Evolutionary conservation across 2,329 filamentous ascomycete genomes (phyloP).

Genomic region (Fusarium concolor): DNA sequence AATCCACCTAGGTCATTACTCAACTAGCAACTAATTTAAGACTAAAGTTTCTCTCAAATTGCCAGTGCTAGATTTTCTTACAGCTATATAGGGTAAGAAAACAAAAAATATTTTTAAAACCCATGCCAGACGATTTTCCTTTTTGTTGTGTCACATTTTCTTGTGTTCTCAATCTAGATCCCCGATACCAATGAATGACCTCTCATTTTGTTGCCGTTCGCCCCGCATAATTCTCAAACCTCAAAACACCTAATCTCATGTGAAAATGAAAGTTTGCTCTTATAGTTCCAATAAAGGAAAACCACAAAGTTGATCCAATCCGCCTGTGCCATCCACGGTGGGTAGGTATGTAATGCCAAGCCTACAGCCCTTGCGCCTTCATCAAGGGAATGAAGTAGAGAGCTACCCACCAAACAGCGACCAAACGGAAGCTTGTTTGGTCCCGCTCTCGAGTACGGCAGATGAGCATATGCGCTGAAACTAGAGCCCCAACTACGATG

Average conservation of each 20-base stretch:
- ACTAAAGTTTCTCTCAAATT: no score
- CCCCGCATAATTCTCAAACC: background rate
- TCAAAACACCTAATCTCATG: background rate
- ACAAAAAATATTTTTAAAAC: no score
- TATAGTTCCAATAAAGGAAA: rapidly evolving
- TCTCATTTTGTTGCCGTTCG: background rate
- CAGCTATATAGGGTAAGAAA: no score
- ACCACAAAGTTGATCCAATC: no score
- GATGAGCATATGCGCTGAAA: conserved; percentile 34
- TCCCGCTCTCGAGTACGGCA: conserved; percentile 15
- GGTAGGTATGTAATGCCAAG: background rate
- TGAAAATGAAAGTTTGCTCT: rapidly evolving
- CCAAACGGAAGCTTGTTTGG: conserved; percentile 32
- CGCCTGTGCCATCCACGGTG: background rate
- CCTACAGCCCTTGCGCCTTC: conserved; percentile 12
- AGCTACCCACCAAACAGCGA: conserved; percentile 36
- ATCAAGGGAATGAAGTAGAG: conserved; percentile 36
- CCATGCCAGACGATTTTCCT: background rate
- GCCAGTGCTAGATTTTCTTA: no score
- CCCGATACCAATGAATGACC: background rate
- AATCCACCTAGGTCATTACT: no score
- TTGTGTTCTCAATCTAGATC: background rate
- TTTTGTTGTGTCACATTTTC: background rate
- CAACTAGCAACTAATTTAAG: no score
- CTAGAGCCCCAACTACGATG: conserved; percentile 3